Evolutionary conservation across 805 yeast species (phyloP).

Genomic region (Saccharomyces kudriavzevii): DNA sequence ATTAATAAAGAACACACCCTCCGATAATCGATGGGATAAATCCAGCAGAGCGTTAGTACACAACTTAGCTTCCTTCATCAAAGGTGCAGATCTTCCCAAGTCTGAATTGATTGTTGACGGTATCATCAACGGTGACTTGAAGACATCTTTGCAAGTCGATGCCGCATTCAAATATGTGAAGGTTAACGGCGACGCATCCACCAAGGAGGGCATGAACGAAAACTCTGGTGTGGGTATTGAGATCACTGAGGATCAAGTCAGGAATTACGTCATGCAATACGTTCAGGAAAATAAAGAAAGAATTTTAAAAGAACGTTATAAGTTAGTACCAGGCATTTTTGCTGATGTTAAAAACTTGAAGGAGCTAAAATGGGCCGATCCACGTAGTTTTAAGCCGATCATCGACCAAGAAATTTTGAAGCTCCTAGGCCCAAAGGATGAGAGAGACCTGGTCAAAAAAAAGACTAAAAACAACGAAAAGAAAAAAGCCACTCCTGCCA

Average conservation of each 20-base stretch:
- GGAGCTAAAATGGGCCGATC: slow-evolving; percentile 85
- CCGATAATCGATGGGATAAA: slow-evolving; percentile 41
- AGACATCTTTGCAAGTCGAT: slow-evolving; percentile 63
- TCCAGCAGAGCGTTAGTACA: slow-evolving; percentile 60
- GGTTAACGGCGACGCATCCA: slow-evolving; percentile 37
- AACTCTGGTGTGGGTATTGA: slow-evolving; percentile 77
- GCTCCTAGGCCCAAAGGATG: slow-evolving; percentile 90
- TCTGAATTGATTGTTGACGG: slow-evolving; percentile 50
- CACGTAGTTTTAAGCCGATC: slow-evolving; percentile 75
- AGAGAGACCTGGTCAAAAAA: slow-evolving; percentile 76
- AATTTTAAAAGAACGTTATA: slow-evolving; percentile 68
- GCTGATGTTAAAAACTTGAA: slow-evolving; percentile 70
- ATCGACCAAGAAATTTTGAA: slow-evolving; percentile 71
- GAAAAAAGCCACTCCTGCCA: slow-evolving; percentile 30
- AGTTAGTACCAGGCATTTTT: slow-evolving; percentile 65
- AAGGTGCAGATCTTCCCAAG: slow-evolving; percentile 42
- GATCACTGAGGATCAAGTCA: slow-evolving; percentile 59
- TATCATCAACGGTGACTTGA: slow-evolving; percentile 56
- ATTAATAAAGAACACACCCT: slow-evolving; percentile 40
- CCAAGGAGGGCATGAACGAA: slow-evolving; percentile 45
- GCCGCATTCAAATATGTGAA: slow-evolving; percentile 75
- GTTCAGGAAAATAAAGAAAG: slow-evolving; percentile 51
- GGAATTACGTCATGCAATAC: slow-evolving; percentile 47
- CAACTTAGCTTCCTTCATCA: slow-evolving; percentile 64
- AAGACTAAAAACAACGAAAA: slow-evolving; percentile 46